Base-by-base conservation (phyloP, 495 filamentous ascomycete genomes). In the Podospora conica region DNA sequence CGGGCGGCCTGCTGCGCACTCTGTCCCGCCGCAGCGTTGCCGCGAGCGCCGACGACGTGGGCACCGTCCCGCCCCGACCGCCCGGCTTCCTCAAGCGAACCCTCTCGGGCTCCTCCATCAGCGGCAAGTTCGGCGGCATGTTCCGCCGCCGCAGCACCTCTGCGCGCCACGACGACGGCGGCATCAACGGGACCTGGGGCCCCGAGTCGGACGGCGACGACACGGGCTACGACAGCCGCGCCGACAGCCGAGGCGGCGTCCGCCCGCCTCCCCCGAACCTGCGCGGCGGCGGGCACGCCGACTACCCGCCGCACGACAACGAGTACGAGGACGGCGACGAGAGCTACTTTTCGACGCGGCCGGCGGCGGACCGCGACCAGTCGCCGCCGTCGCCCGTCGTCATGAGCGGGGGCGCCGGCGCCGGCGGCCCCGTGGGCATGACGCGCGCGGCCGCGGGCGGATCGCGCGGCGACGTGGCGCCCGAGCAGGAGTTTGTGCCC, bases 71-170 rank as follows among this genome's bases (percentile, higher is more conserved):
- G 27, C 75, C 87, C 25, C 80, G 82, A 23, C 81, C 86, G 9
- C 90, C 86, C 0, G 73, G 91, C 3, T 90, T 90, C 0, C 76
- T 93, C 11, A 88, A 82, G 5, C 80, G 87, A 5, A 75, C 74
- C 6, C 63, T 76, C 28, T 76, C 74, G 9, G 66, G 67, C 3
- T 69, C 73, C 1, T 71, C 71, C 23, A 61, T 72, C 60, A 65
- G 68, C 29, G 68, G 75, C 12, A 63, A 64, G 3, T 20, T 77
- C 9, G 79, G 80, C 10, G 79, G 82, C 20, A 77, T 90, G 12
- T 81, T 91, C 58, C 66, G 78, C 25, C 71, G 75, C 2, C 82
- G 87, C 10, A 79, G 84, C 60, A 81, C 82, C 31, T 85, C 80
- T 23, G 76, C 74, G 15, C 77, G 67, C 1, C 68, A 72, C 0